Percentiles rank a stretch among this genome's conserved stretches.
Conservation (phyloP, 148 eudicot genomes). For the Pharnaceum exiguum region DNA sequence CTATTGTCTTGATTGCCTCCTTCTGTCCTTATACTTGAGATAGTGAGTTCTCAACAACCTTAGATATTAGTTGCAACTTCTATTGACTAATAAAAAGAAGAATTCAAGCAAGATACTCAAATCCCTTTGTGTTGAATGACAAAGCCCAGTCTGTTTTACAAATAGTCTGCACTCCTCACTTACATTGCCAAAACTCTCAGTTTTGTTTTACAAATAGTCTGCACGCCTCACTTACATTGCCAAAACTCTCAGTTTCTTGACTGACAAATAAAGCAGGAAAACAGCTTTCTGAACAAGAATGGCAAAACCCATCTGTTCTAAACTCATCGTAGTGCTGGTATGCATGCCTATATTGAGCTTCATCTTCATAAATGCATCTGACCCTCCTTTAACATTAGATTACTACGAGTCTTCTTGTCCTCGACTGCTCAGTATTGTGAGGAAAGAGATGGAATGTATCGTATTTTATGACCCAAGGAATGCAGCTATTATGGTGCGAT, state of each 20-base stretch:
- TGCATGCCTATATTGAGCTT: neutral
- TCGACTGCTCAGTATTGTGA: slow-evolving; percentile 44
- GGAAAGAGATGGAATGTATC: slow-evolving; percentile 88
- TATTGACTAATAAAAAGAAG: slow-evolving; percentile 18
- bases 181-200: slow-evolving; percentile 1
- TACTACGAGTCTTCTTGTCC: slow-evolving; percentile 76
- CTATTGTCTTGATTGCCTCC: neutral
- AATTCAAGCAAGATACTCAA: slow-evolving; percentile 8
- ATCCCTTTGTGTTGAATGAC: neutral
- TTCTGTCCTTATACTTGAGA: slow-evolving; percentile 11
- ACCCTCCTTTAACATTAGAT: slow-evolving; percentile 46
- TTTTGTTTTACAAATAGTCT: slow-evolving; percentile 1
- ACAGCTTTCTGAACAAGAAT: neutral
- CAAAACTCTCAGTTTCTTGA: no score
- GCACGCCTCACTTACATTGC: slow-evolving; percentile 3
- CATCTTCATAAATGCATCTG: neutral
- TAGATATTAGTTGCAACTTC: slow-evolving; percentile 27
- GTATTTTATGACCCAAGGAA: slow-evolving; percentile 82
- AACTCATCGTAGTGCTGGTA: neutral
- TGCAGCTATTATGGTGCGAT: slow-evolving; percentile 67
- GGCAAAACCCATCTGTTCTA: neutral
- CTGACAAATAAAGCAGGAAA: neutral
- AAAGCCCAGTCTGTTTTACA: neutral
- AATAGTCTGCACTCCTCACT: slow-evolving; percentile 6
- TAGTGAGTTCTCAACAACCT: slow-evolving; percentile 19